phyloP scores from a whole-genome alignment of 2,329 filamentous ascomycete species.

The Fragosphaeria purpurea region DNA sequence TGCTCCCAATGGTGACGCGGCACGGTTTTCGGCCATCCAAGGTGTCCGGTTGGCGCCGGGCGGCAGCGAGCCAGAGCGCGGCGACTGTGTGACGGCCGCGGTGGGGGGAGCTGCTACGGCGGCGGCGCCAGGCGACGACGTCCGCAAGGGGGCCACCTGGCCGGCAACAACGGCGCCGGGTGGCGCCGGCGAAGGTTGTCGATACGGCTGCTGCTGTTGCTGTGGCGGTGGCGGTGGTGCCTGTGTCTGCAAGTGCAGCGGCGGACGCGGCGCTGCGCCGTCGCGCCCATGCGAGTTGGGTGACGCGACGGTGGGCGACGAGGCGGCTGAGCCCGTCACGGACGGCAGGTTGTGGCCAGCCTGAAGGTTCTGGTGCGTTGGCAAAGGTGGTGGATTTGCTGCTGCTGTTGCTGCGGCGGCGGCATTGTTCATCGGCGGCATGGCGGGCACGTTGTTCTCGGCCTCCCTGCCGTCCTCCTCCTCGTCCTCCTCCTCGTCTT shows the following conservation, averaged over 20 bases:
- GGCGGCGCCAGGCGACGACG: neutral
- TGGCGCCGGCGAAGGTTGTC: conserved; percentile 8
- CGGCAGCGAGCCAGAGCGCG: conserved; percentile 14
- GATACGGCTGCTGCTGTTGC: conserved; percentile 1
- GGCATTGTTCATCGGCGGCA: neutral
- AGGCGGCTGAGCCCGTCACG: too few species aligned
- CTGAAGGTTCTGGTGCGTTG: neutral
- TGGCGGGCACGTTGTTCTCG: too few species aligned
- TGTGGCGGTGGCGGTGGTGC: neutral
- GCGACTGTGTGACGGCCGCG: neutral
- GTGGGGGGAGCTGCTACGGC: neutral
- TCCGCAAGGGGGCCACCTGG: neutral
- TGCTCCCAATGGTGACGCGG: conserved; percentile 28
- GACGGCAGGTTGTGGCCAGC: too few species aligned
- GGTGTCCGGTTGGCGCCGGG: conserved; percentile 21
- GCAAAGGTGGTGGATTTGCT: conserved; percentile 4
- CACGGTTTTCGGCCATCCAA: conserved; percentile 24
- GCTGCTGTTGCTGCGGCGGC: conserved; percentile 1
- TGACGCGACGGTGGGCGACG: too few species aligned
- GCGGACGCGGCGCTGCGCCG: conserved; percentile 7
- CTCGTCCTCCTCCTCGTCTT: conserved; percentile 49
- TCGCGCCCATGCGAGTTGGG: too few species aligned
- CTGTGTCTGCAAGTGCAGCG: conserved; percentile 15
- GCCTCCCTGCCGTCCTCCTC: conserved; percentile 16
- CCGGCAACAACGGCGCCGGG: neutral